Conservation (phyloP, 2,329 filamentous ascomycete species). For the Tothia fuscella region DNA sequence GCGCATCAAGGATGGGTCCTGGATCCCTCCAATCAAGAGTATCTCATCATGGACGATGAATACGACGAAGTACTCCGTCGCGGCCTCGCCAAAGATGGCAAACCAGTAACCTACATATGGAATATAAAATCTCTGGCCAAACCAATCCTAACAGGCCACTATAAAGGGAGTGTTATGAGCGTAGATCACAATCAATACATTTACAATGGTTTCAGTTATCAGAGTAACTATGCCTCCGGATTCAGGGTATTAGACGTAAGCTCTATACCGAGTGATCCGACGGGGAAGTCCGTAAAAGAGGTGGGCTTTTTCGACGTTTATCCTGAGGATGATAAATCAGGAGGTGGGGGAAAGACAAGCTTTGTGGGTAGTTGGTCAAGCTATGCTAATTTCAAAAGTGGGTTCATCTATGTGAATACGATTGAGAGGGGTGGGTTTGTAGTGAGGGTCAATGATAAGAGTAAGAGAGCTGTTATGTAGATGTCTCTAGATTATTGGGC, state of each 20-base stretch:
- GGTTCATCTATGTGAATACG: conserved; percentile 28
- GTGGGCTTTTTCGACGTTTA: conserved; percentile 24
- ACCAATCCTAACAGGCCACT: conserved; percentile 32
- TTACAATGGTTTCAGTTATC: conserved; percentile 33
- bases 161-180: conserved; percentile 29
- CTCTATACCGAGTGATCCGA: conserved; percentile 20
- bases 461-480: too few relatives aligned
- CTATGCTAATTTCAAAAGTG: conserved; percentile 25
- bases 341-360: conserved; percentile 23
- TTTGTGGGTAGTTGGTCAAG: conserved; percentile 28
- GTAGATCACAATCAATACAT: conserved; percentile 42
- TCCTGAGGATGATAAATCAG: conserved; percentile 20
- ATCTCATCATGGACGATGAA: conserved; percentile 40
- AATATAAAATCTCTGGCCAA: conserved; percentile 32
- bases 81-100: conserved; percentile 30
- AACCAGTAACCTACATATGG: conserved; percentile 40
- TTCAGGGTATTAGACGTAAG: conserved; percentile 25
- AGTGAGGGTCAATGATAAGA: too few relatives aligned
- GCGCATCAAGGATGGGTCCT: conserved; percentile 47
- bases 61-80: conserved; percentile 33
- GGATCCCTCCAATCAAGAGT: conserved; percentile 31
- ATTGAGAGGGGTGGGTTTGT: conserved; percentile 29
- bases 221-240: conserved; percentile 40
- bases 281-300: conserved; percentile 21
- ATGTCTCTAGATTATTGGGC: too few relatives aligned